Base-by-base conservation (phyloP, 768 basidiomycete species). In the Auricularia auricula-judae region DNA sequence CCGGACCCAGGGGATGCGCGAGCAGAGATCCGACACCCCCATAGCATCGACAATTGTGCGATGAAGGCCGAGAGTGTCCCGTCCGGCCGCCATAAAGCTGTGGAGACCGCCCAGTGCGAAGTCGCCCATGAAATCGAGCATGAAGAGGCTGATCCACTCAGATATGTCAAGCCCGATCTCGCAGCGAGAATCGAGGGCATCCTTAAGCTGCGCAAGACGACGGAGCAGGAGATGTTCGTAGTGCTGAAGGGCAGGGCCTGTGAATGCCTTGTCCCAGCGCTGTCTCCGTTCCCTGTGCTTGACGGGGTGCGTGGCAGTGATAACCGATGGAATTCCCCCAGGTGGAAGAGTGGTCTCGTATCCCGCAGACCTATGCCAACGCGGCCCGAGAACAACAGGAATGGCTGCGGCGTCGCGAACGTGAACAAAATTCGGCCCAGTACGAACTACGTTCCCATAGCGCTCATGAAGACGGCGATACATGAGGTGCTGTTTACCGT, bases 371-470 rank as follows among this genome's bases (percentile, higher is more conserved):
- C 47, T 16, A 18, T 18, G 47, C 47, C 47, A 51, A 5, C 21
- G 47, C 14, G 36, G 23, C 5, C 63, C 47, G n/a, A 64, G 63
- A 8, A 64, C 43, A 14, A 43, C 47, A 1, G 47, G 63, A 4
- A 64, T 51, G 3, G 63, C 63, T 4, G 63, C 44, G 3, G 63
- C 44, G 21, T 53, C 43, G 3, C 44, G 7, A 12, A 64, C 18
- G 47, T 51, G 43, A 29, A 64, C 44, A 54, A 47, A 23, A n/a
- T 64, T 64, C 12, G 63, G 63, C 18, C 85, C 85, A 51, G 82
- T 78, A 68, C 86, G 75, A 42, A 86, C 83, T n/a, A 82, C 75
- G 60, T 82, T 78, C 1, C 86, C 86, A 62, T 84, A 86, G 58
- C 74, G 74, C 53, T 78, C 73, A 67, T 86, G 86, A 14, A 85